These are phyloP conservation scores for Ogataea hybrid DNA, from an alignment of 1,139 yeast species.

Conservation along the genomic window DNA sequence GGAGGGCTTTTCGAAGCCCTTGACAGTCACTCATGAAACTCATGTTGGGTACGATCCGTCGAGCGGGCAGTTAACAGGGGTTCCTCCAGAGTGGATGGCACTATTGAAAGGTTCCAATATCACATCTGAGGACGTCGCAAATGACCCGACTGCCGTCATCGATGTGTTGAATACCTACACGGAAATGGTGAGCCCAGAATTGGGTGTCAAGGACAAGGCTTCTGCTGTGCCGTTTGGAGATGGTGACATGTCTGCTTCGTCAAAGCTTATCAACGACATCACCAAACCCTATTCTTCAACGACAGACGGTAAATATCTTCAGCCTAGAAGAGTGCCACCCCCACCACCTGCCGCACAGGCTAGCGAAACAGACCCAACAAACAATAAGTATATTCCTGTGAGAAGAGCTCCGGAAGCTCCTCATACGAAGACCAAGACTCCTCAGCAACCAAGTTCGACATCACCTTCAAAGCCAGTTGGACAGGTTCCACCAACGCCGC, in stretches of 20 bases:
- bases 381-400: slow-evolving; percentile 21
- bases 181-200: slow-evolving; percentile 32
- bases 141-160: slow-evolving; percentile 81
- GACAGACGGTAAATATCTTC: slow-evolving; percentile 37
- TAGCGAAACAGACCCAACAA: slow-evolving; percentile 5
- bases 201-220: slow-evolving; percentile 21
- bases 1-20: slow-evolving; percentile 76
- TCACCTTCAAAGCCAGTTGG: slow-evolving; percentile 21
- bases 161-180: slow-evolving; percentile 80
- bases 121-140: slow-evolving; percentile 80
- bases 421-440: background rate
- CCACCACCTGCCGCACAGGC: slow-evolving; percentile 41
- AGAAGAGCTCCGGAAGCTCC: slow-evolving; percentile 32
- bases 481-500: slow-evolving; percentile 25
- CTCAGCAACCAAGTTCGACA: slow-evolving; percentile 4
- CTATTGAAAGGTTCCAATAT: slow-evolving; percentile 73
- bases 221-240: slow-evolving; percentile 10
- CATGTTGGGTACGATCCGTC: slow-evolving; percentile 65
- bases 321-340: slow-evolving; percentile 55
- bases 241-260: slow-evolving; percentile 8
- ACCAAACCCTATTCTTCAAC: slow-evolving; percentile 33
- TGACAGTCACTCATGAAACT: slow-evolving; percentile 73
- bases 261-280: slow-evolving; percentile 27
- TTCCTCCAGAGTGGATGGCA: slow-evolving; percentile 78
- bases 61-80: slow-evolving; percentile 61